These are phyloP conservation scores for Leccinum variicolor DNA, from an alignment of 768 basidiomycete species.

Conservation along the genomic window DNA sequence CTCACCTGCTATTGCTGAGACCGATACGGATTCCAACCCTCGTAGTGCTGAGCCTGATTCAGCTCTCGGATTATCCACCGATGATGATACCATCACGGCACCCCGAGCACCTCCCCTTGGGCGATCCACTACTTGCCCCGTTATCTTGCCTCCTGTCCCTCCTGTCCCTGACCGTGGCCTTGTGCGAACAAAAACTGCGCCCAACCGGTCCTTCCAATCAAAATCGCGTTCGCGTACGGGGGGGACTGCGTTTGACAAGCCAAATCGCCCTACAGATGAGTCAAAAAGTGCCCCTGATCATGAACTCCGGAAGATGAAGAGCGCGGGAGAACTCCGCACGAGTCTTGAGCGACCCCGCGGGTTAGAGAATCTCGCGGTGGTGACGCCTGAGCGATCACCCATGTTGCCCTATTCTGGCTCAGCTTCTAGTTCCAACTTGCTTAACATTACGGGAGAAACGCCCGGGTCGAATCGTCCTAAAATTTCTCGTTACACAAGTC, in stretches of 20 bases:
- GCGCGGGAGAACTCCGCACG: constrained; percentile 72
- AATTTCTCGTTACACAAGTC: constrained; percentile 59
- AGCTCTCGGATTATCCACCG: constrained; percentile 33
- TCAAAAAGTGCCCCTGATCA: constrained; percentile 45
- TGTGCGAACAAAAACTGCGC: constrained; percentile 70
- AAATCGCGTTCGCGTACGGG: constrained; percentile 39
- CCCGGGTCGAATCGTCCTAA: constrained; percentile 35
- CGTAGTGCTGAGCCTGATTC: constrained; percentile 37
- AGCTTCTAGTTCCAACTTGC: constrained; percentile 67
- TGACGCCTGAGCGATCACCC: constrained; percentile 39
- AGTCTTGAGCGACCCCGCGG: constrained; percentile 29
- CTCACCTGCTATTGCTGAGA: constrained; percentile 46
- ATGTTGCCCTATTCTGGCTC: constrained; percentile 55
- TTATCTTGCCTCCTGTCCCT: constrained; percentile 26
- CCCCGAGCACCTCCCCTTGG: constrained; percentile 53
- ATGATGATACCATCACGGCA: constrained; percentile 73
- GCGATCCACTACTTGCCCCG: constrained; percentile 50
- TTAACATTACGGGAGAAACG: constrained; percentile 34
- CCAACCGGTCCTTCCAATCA: constrained; percentile 51
- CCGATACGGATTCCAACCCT: constrained; percentile 52
- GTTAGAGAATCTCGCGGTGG: constrained; percentile 25
- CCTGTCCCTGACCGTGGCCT: constrained; percentile 42
- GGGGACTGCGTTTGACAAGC: constrained; percentile 24
- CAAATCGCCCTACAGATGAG: constrained; percentile 34
- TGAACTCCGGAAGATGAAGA: constrained; percentile 81